Evolutionary conservation across 768 basidiomycete species (phyloP), one percentile per base, ranked within the genome.

Genomic region (Leccinum aurantiacum): DNA sequence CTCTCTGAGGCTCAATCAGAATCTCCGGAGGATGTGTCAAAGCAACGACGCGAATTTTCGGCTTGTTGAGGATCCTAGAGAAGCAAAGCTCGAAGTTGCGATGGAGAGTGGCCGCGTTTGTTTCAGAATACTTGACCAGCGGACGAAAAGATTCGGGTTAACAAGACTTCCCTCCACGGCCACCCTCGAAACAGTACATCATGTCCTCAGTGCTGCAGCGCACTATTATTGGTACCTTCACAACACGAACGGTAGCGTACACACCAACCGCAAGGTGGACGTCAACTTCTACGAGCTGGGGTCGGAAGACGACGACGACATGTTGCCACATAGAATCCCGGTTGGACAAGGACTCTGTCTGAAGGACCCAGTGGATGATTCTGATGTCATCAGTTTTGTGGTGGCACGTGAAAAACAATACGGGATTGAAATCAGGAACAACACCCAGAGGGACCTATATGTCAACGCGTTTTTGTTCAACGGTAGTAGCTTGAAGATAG

Each of bases 401-500:
- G 58, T 69, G 8, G 67, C 76, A n/a, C 67, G 71, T 24, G 7
- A 60, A 0, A 70, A 60, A 4, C 37, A 61, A 3, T 71, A 78
- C 15, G 79, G 78, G 15, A 67, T 80, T 56, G 71, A 69, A 7
- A 67, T 79, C 35, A 65, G 65, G 57, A 79, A 80, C 60, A 58
- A 71, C 0, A 72, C 75, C 0, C 64, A 67, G 44, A 27, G 65
- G 17, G 64, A 70, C 6, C 59, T 80, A 8, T 80, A 78, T 53
- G 66, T 77, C 22, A 77, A 77, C 35, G 67, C 78, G 6, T 78
- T 79, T 62, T 75, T 78, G 58, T 81, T 80, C 53, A 79, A 80
- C 7, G 69, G 67, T 19, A 75, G 75, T 53, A 51, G 29, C n/a
- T 62, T 78, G 41, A 67, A 68, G 2, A 77, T 80, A 53, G 69